Base-by-base conservation (phyloP, 768 basidiomycete genomes). In the Hypholoma sublateritium region DNA sequence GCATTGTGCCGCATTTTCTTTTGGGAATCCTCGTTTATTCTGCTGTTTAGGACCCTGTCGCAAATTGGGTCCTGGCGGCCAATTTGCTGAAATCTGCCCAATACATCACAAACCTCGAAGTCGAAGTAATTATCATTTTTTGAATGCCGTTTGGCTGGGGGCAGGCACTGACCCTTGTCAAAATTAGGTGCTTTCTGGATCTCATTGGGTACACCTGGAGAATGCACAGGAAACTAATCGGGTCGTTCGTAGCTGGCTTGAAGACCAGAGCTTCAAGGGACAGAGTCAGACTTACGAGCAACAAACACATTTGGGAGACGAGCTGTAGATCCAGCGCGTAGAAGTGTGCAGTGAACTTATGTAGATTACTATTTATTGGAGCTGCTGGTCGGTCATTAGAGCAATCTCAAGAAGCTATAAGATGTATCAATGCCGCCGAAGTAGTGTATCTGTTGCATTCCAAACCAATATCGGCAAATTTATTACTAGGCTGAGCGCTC, bases 181-280 rank as follows among this genome's bases (percentile, higher is more conserved):
- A 22, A 34, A n/a, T 6, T 53, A 86, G 84, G 70, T 74, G 2
- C 70, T 88, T 54, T 65, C 70, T 6, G 82, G 82, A 0, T 79
- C 83, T 4, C 88, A 90, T 66, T 89, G 88, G 87, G 73, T 80
- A 7, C 88, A 89, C 36, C 70, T 89, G 17, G 88, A 90, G 66
- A 67, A 77, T 57, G 82, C 87, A 0, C 53, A 69, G 1, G 69
- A 70, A 42, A 80, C 85, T 66, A 90, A 89, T 59, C 46, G 55
- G 0, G 69, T 80, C 45, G 70, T 86, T 52, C 73, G 75, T 16
- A 66, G 74, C 35, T 89, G 88, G 86, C 72, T 90, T 43, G 59
- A 49, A 11, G 13, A 9, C 8, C n/a, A 28, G 32, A 45, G 17
- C 1, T 13, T 45, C 43, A 3, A 36, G 35, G 19, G 28, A 32